Evolutionary conservation across 148 eudicot genomes (phyloP).

Genomic region (Limonium bicolor): DNA sequence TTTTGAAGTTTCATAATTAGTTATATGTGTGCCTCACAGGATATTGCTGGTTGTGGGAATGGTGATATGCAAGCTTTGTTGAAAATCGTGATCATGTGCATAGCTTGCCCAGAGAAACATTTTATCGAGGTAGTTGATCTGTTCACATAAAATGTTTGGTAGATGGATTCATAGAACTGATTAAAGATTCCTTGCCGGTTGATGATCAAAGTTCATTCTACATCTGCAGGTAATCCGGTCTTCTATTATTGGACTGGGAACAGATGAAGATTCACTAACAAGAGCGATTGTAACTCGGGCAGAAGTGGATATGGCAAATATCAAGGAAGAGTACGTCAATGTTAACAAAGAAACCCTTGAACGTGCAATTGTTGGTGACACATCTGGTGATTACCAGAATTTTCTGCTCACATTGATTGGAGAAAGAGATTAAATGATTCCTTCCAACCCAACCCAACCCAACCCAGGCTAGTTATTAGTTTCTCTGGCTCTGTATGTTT

Average conservation of each 20-base stretch:
- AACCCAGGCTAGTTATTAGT: too few relatives aligned
- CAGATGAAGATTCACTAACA: conserved; percentile 71
- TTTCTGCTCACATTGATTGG: conserved; percentile 67
- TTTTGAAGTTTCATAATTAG: too few relatives aligned
- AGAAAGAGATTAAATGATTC: not conserved
- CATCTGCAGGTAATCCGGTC: conserved; percentile 40
- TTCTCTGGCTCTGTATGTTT: too few relatives aligned
- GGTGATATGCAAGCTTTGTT: conserved; percentile 32
- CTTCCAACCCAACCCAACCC: too few relatives aligned
- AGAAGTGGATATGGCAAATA: conserved; percentile 63
- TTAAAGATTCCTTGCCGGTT: not conserved
- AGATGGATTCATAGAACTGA: too few relatives aligned
- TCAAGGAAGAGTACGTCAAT: conserved; percentile 28
- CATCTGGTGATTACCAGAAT: conserved; percentile 54
- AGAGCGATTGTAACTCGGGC: conserved; percentile 68
- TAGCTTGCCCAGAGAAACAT: conserved; percentile 65
- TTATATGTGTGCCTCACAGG: conserved; percentile 37
- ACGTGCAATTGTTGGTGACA: conserved; percentile 49
- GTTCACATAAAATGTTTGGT: too few relatives aligned
- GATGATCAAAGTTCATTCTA: conserved; percentile 7
- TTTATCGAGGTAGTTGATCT: conserved; percentile 55
- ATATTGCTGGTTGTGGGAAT: conserved; percentile 34
- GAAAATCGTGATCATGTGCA: conserved; percentile 40
- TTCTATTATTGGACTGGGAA: conserved; percentile 50
- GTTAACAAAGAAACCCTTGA: conserved; percentile 34